Percentiles rank a stretch among this genome's conserved stretches.
phyloP scores from a whole-genome alignment of 2,329 filamentous ascomycete species.

The Orbilia brochopaga region DNA sequence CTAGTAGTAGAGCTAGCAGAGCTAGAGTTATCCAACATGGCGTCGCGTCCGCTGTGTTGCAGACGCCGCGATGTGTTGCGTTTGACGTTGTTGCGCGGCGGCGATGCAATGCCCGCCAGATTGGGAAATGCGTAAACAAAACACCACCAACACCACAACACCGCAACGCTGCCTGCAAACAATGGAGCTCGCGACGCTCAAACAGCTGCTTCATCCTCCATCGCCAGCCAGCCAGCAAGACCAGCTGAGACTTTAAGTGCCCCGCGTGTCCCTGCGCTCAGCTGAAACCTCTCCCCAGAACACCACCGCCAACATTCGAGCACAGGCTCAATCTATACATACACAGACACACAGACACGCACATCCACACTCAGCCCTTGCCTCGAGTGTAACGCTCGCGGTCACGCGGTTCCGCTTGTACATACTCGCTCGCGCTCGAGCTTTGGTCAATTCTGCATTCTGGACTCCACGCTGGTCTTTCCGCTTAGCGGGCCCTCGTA shows the following conservation, averaged over 20 bases:
- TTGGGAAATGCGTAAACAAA: constrained; percentile 30
- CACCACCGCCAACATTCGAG: too few relatives aligned
- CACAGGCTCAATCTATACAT: neutral
- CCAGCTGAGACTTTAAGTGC: neutral
- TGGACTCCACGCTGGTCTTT: too few relatives aligned
- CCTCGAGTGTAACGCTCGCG: too few relatives aligned
- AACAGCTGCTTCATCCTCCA: neutral
- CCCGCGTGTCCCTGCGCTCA: too few relatives aligned
- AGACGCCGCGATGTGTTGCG: constrained; percentile 17
- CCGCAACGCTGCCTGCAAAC: neutral
- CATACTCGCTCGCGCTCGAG: neutral
- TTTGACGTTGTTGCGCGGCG: constrained; percentile 31
- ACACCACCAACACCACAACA: constrained; percentile 16
- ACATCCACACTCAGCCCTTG: too few relatives aligned
- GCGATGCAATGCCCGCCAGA: neutral
- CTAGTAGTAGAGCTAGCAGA: neutral
- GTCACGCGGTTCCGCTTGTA: neutral
- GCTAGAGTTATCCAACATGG: too few relatives aligned
- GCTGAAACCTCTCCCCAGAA: too few relatives aligned
- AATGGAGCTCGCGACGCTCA: neutral
- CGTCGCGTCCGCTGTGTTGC: constrained; percentile 1
- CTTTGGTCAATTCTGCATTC: too few relatives aligned
- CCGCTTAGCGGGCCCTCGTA: too few relatives aligned
- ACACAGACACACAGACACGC: constrained; percentile 4
- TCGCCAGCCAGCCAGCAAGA: neutral